Conservation (phyloP, 805 yeast genomes). For the Saturnispora bothae region DNA sequence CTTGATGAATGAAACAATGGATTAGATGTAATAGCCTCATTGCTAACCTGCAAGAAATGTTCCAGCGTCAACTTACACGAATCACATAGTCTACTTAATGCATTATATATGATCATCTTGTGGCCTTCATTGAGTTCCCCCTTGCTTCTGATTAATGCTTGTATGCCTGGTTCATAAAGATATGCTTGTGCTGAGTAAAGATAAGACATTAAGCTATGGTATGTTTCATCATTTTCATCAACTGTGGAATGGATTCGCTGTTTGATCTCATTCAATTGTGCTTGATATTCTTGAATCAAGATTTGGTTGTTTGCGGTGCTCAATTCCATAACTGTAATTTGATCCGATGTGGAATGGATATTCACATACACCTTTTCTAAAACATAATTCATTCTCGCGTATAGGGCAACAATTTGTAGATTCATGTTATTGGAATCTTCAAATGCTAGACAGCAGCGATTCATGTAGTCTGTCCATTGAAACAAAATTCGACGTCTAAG, state of each 20-base stretch:
- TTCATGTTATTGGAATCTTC: constrained; percentile 27
- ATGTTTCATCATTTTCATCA: constrained; percentile 26
- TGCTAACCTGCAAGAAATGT: constrained; percentile 35
- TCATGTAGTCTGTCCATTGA: constrained; percentile 55
- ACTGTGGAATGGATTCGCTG: constrained; percentile 25
- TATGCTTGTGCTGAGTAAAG: constrained; percentile 58
- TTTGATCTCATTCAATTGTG: constrained; percentile 32
- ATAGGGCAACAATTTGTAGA: constrained; percentile 39
- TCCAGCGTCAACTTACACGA: constrained; percentile 43
- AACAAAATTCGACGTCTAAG: constrained; percentile 52
- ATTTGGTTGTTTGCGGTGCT: constrained; percentile 26
- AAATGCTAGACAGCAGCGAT: constrained; percentile 45
- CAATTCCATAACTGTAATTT: constrained; percentile 22
- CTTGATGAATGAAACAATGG: constrained; percentile 51
- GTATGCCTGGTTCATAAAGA: constrained; percentile 43
- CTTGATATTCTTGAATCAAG: constrained; percentile 40
- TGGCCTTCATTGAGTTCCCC: constrained; percentile 23
- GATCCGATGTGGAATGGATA: constrained; percentile 33
- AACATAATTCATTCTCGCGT: constrained; percentile 47
- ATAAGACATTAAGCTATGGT: constrained; percentile 33
- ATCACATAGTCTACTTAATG: constrained; percentile 32
- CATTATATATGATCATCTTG: constrained; percentile 13
- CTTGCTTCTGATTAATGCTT: constrained; percentile 13
- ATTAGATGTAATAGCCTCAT: constrained; percentile 39
- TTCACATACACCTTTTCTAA: constrained; percentile 52